These are phyloP conservation scores for Phytophthora pseudosyringae DNA, from an alignment of 352 stramenopile species.

Conservation along the genomic window DNA sequence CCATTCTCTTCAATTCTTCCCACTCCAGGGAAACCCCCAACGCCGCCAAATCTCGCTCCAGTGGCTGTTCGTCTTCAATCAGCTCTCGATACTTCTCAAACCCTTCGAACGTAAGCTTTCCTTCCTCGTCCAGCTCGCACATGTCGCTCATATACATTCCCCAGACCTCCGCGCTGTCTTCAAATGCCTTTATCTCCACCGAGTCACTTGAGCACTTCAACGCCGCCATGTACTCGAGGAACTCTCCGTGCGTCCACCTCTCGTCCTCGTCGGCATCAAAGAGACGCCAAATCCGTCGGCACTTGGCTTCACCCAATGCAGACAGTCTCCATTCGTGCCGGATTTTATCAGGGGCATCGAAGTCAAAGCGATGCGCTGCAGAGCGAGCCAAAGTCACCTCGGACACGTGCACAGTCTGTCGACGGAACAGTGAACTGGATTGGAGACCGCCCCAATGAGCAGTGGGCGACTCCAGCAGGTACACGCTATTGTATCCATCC, in stretches of 20 bases:
- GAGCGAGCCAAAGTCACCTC: slow-evolving; percentile 22
- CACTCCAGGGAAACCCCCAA: slow-evolving; percentile 55
- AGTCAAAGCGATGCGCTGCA: slow-evolving; percentile 45
- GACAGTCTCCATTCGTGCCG: slow-evolving; percentile 48
- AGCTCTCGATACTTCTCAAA: slow-evolving; percentile 64
- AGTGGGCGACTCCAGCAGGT: slow-evolving; percentile 48
- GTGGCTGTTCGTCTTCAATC: slow-evolving; percentile 47
- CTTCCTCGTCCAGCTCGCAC: slow-evolving; percentile 45
- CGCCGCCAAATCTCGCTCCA: slow-evolving; percentile 48
- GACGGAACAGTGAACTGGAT: slow-evolving; percentile 39
- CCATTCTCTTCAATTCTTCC: slow-evolving; percentile 33
- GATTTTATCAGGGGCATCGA: slow-evolving; percentile 48
- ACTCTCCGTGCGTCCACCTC: slow-evolving; percentile 62
- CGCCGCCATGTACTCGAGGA: slow-evolving; percentile 61
- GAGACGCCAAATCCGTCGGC: slow-evolving; percentile 48
- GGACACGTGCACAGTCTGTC: slow-evolving; percentile 22
- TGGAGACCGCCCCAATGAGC: slow-evolving; percentile 24
- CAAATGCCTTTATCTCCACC: slow-evolving; percentile 42
- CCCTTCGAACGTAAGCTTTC: slow-evolving; percentile 59
- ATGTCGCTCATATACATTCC: slow-evolving; percentile 72
- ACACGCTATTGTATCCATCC: slow-evolving; percentile 59
- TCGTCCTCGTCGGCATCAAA: slow-evolving; percentile 69
- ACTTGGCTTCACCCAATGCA: slow-evolving; percentile 56
- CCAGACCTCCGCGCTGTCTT: slow-evolving; percentile 54
- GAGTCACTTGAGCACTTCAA: slow-evolving; percentile 32